Evolutionary conservation across 176 grass and related monocot species (phyloP).

Genomic region (Sorghum bicolor): DNA sequence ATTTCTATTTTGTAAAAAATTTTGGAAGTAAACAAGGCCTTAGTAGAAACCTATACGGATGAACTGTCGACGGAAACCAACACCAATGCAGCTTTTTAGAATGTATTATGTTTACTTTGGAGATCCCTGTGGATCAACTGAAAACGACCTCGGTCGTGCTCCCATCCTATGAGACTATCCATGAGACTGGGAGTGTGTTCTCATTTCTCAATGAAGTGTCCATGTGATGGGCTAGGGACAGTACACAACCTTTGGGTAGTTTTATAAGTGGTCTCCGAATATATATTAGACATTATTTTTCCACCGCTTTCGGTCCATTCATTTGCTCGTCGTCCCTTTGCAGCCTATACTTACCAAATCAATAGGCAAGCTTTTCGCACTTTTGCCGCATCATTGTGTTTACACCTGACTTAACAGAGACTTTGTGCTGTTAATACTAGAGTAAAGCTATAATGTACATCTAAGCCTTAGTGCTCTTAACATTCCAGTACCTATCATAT

Average conservation of each 20-base stretch:
- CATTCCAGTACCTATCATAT: neutral
- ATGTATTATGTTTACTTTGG: neutral
- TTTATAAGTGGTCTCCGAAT: slow-evolving; percentile 10
- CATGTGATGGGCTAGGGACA: neutral
- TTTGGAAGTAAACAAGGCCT: no score
- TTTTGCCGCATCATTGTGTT: neutral
- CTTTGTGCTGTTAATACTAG: no score
- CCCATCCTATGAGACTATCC: neutral
- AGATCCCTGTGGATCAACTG: neutral
- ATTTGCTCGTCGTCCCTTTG: neutral
- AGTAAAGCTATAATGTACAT: neutral
- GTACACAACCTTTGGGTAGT: neutral
- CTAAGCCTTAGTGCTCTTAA: no score
- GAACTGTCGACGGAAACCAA: neutral
- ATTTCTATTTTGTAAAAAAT: no score
- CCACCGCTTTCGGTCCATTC: neutral
- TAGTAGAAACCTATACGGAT: neutral
- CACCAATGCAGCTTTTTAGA: neutral
- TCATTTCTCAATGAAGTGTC: neutral
- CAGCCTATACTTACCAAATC: neutral
- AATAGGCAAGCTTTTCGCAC: neutral
- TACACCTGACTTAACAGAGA: neutral
- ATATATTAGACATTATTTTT: neutral
- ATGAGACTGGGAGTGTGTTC: neutral
- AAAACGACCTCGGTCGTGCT: neutral